Percentiles rank a stretch among this genome's conserved stretches.
phyloP scores from a whole-genome alignment of 306 rosid species.

The Cucurbita argyrosperma region DNA sequence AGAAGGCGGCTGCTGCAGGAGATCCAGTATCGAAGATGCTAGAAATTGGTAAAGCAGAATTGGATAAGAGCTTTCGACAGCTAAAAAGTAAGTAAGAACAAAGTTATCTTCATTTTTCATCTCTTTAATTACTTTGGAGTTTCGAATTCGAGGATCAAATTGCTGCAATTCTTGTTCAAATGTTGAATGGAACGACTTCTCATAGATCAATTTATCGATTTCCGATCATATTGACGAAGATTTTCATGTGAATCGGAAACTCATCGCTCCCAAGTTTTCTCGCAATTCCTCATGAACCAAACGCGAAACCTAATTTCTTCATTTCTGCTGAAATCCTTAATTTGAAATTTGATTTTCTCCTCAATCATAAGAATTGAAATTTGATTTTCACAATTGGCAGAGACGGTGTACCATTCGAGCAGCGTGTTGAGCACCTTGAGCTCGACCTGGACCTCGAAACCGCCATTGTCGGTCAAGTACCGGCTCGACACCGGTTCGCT shows the following conservation, averaged over 20 bases:
- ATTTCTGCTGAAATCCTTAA: neutral
- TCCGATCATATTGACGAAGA: neutral
- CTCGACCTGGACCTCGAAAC: slow-evolving; percentile 95
- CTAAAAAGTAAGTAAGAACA: slow-evolving; percentile 58
- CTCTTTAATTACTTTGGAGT: slow-evolving; percentile 2
- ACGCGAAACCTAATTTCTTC: neutral
- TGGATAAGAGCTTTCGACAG: slow-evolving; percentile 80
- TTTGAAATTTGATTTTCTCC: neutral
- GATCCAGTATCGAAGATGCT: slow-evolving; percentile 76
- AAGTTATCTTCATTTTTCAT: neutral
- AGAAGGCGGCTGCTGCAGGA: slow-evolving; percentile 66
- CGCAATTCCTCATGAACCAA: slow-evolving; percentile 6
- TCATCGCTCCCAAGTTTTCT: neutral
- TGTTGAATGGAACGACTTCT: neutral
- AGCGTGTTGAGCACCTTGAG: slow-evolving; percentile 76
- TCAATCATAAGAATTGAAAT: neutral
- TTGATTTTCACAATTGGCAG: slow-evolving; percentile 21
- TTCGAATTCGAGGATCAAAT: neutral
- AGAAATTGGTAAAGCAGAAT: slow-evolving; percentile 68
- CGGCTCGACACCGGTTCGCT: slow-evolving; percentile 53
- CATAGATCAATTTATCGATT: neutral
- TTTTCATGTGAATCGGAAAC: neutral
- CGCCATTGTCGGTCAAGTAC: slow-evolving; percentile 85
- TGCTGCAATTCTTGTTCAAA: neutral
- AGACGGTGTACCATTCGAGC: slow-evolving; percentile 90